These are phyloP conservation scores for Sarcodon sp. DNA, from an alignment of 768 basidiomycete genomes.

Conservation along the genomic window DNA sequence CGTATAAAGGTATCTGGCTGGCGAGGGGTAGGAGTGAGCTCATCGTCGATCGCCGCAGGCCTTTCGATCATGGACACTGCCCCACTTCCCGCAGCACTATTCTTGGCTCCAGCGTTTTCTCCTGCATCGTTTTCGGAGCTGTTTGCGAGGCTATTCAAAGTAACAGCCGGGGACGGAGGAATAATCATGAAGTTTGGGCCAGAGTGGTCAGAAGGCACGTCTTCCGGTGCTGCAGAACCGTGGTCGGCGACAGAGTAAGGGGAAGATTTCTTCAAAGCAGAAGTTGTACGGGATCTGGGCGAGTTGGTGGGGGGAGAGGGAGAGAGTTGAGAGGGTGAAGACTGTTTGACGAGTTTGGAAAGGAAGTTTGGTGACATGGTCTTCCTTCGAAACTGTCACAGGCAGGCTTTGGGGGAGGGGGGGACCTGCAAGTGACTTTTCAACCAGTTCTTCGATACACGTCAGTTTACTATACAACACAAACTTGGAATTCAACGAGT, in stretches of 20 bases:
- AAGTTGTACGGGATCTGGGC: slow-evolving; percentile 6
- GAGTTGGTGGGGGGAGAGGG: slow-evolving; percentile 1
- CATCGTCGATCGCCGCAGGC: neutral
- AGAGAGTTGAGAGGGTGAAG: slow-evolving; percentile 5
- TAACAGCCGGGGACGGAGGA: slow-evolving; percentile 17
- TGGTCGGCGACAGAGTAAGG: slow-evolving; percentile 5
- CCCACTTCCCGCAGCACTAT: neutral
- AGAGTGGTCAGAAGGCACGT: slow-evolving; percentile 9
- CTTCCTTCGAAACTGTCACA: no score
- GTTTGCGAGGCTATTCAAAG: slow-evolving; percentile 4
- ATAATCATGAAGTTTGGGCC: slow-evolving; percentile 19
- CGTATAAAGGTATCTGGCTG: slow-evolving; percentile 4
- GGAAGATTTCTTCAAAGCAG: slow-evolving; percentile 5
- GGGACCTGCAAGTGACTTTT: no score
- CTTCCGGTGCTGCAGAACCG: neutral
- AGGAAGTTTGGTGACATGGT: slow-evolving; percentile 15
- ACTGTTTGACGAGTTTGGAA: slow-evolving; percentile 15
- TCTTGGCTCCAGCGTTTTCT: neutral
- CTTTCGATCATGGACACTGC: neutral
- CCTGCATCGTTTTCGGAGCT: slow-evolving; percentile 1
- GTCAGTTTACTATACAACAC: no score
- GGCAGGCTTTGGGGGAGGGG: no score
- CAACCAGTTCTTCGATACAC: no score
- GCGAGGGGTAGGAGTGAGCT: slow-evolving; percentile 4
- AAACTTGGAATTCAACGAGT: no score